These are phyloP conservation scores for Mycocentrospora acerina DNA, from an alignment of 2,329 filamentous ascomycete species.

Conservation along the genomic window DNA sequence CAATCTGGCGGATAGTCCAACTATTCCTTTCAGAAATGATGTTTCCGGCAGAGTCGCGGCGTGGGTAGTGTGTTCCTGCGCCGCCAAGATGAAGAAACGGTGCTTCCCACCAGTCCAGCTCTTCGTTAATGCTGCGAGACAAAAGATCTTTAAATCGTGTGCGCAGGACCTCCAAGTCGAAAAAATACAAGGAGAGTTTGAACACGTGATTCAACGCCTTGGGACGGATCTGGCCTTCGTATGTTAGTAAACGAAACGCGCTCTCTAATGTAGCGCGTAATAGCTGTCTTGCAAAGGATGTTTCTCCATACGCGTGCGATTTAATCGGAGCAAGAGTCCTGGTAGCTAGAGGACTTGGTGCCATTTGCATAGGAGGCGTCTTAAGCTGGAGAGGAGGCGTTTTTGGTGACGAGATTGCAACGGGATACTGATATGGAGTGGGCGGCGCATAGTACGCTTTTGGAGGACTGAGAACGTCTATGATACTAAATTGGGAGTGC, in stretches of 20 bases:
- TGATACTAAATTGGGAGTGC: conserved; percentile 33
- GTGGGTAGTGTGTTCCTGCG: conserved; percentile 65
- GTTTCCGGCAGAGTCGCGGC: conserved; percentile 41
- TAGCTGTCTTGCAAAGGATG: conserved; percentile 69
- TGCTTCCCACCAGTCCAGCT: conserved; percentile 59
- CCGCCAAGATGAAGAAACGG: conserved; percentile 69
- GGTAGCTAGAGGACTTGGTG: conserved; percentile 25
- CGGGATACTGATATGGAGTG: conserved; percentile 1
- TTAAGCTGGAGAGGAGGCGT: conserved; percentile 21
- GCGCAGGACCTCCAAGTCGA: conserved; percentile 43
- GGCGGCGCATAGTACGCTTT: conserved; percentile 14
- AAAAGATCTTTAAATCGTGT: conserved; percentile 45
- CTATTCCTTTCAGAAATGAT: conserved; percentile 31
- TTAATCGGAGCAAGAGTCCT: conserved; percentile 41
- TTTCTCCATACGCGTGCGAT: conserved; percentile 64
- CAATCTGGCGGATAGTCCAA: conserved; percentile 37
- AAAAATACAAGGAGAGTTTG: conserved; percentile 67
- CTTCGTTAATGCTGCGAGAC: conserved; percentile 44
- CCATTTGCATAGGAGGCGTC: neutral
- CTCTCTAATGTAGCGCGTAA: conserved; percentile 66
- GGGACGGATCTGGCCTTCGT: conserved; percentile 34
- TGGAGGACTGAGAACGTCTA: conserved; percentile 26
- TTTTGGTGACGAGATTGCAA: conserved; percentile 38
- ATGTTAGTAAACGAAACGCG: conserved; percentile 60
- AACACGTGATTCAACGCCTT: conserved; percentile 56